These are phyloP conservation scores for Curvularia lunata DNA, from an alignment of 2,329 filamentous ascomycete genomes.

Conservation along the genomic window DNA sequence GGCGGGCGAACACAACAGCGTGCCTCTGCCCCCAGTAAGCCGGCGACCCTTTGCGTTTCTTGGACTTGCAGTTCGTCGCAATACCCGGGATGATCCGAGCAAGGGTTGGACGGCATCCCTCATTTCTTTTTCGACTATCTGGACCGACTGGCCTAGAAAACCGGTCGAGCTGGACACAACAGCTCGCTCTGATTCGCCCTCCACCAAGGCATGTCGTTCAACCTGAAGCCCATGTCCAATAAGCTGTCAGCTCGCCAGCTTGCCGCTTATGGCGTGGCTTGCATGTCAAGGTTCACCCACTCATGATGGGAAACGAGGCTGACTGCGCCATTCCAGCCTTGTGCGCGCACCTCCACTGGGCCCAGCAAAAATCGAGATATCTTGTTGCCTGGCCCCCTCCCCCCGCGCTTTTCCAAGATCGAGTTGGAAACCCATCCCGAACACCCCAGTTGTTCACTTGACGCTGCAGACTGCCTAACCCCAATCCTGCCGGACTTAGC, in stretches of 20 bases:
- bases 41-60: constrained; percentile 27
- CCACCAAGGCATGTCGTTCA: constrained; percentile 32
- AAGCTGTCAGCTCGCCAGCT: constrained; percentile 45
- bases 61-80: constrained; percentile 28
- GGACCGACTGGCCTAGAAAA: constrained; percentile 33
- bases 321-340: constrained; percentile 47
- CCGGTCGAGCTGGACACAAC: constrained; percentile 31
- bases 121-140: constrained; percentile 43
- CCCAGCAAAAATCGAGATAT: constrained; percentile 43
- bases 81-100: constrained; percentile 41
- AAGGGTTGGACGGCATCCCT: constrained; percentile 38
- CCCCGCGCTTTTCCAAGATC: constrained; percentile 38
- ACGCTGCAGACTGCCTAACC: constrained; percentile 23
- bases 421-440: constrained; percentile 32
- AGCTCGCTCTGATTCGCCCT: constrained; percentile 38
- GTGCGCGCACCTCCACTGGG: constrained; percentile 38
- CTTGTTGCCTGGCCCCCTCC: constrained; percentile 45
- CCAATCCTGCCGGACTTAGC: constrained; percentile 33
- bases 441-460: constrained; percentile 26
- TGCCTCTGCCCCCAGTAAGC: constrained; percentile 24
- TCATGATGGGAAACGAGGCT: constrained; percentile 49
- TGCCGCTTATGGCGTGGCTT: constrained; percentile 46
- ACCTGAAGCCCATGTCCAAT: constrained; percentile 44
- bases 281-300: constrained; percentile 43
- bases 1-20: constrained; percentile 28